A percentile compares a stretch with the other conserved stretches of the same genome.
Conservation (phyloP, 1,139 yeast genomes). For the Zhuliangozyma blackwelliae region DNA sequence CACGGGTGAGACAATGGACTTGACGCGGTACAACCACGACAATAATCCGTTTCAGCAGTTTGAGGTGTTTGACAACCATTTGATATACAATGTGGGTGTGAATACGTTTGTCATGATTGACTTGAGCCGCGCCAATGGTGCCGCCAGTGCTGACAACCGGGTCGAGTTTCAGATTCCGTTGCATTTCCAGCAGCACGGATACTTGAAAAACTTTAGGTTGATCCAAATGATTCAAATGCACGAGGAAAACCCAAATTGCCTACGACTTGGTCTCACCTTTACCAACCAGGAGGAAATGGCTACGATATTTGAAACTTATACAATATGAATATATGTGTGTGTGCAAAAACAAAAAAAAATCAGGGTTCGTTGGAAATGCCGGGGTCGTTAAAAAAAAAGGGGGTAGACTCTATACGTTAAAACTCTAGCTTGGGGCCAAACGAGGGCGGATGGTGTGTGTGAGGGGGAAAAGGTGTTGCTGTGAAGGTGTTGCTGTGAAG, state of each 20-base stretch:
- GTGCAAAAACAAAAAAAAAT: slow-evolving; percentile 1
- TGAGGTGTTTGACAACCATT: slow-evolving; percentile 8
- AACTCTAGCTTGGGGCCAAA: too few species aligned
- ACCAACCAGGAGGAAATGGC: slow-evolving; percentile 3
- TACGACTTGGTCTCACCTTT: slow-evolving; percentile 10
- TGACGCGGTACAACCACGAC: slow-evolving; percentile 7
- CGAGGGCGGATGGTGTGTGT: too few species aligned
- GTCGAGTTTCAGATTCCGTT: slow-evolving; percentile 1
- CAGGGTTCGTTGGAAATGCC: too few species aligned
- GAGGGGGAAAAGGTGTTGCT: too few species aligned
- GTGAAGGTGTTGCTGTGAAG: too few species aligned
- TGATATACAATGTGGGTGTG: slow-evolving; percentile 8
- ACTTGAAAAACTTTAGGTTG: slow-evolving; percentile 9
- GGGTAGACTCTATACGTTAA: too few species aligned
- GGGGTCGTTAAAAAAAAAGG: too few species aligned
- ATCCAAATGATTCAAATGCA: slow-evolving; percentile 7
- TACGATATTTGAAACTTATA: slow-evolving; percentile 10
- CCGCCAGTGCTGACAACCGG: neutral
- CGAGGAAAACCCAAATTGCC: neutral
- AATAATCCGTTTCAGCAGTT: slow-evolving; percentile 10
- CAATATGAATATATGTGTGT: slow-evolving; percentile 2
- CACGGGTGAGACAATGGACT: neutral
- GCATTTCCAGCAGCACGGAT: slow-evolving; percentile 8
- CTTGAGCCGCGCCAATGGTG: slow-evolving; percentile 5
- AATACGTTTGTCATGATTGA: slow-evolving; percentile 6